A percentile compares a stretch with the other conserved stretches of the same genome.
Conservation (phyloP, 805 yeast genomes). For the Candida berthetii region DNA sequence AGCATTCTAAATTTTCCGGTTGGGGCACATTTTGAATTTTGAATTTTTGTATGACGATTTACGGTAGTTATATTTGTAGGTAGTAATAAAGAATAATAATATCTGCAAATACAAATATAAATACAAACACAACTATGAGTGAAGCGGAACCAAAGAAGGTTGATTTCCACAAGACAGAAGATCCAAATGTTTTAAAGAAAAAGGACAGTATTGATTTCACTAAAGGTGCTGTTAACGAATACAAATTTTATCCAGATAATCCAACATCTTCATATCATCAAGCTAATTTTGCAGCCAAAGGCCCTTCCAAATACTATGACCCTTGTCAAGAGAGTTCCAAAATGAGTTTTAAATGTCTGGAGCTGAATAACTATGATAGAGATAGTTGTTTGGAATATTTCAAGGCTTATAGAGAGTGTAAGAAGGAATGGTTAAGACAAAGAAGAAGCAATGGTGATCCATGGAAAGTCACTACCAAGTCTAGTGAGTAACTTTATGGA, state of each 20-base stretch:
- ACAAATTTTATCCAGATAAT: constrained; percentile 79
- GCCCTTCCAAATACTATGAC: constrained; percentile 79
- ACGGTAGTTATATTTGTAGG: too few relatives aligned
- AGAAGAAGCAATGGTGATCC: constrained; percentile 24
- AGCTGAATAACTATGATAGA: constrained; percentile 66
- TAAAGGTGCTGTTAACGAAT: constrained; percentile 43
- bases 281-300: constrained; percentile 64
- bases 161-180: constrained; percentile 10
- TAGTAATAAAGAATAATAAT: too few relatives aligned
- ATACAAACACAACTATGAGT: not conserved
- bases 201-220: constrained; percentile 47
- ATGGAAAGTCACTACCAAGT: not conserved
- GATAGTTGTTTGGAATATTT: constrained; percentile 74
- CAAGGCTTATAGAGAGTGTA: constrained; percentile 90
- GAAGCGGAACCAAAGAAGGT: not conserved
- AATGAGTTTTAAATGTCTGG: constrained; percentile 83
- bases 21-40: too few relatives aligned
- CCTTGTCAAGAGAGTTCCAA: constrained; percentile 89
- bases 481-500: not conserved
- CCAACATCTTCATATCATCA: constrained; percentile 72
- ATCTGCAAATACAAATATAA: too few relatives aligned
- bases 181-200: constrained; percentile 23
- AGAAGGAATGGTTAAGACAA: constrained; percentile 58
- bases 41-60: too few relatives aligned
- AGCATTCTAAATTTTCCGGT: not conserved